Evolutionary conservation across 2,329 filamentous ascomycete genomes (phyloP), one percentile per base, ranked within the genome.

Genomic region (Aureobasidium mangrovei): DNA sequence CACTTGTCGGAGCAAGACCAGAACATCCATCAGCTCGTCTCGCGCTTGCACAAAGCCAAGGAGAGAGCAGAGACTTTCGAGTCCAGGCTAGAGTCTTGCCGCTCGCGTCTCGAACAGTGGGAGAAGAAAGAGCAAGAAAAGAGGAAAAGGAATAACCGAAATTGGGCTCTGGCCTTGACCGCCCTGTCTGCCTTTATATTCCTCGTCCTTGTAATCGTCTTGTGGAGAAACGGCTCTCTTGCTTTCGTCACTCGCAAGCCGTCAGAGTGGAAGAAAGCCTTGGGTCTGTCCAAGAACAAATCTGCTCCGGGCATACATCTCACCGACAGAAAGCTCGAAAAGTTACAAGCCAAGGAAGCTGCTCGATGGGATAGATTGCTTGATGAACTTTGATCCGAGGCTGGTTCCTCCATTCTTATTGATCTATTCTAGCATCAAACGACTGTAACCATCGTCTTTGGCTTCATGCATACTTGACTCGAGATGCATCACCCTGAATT

Each of bases 121-220:
- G 84, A 87, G 65, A 75, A 74, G 54, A 77, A 79, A 1, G 86
- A 90, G 67, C 74, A 82, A 62, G 85, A 83, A 76, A 80, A 86
- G 68, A 82, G 85, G 62, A 80, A 75, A 62, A 86, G 63, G 7
- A 59, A 62, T 43, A 63, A 63, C 12, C 40, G 38, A 29, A 40
- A 45, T 8, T 54, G 53, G 53, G 52, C 44, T 38, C 27, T 58
- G 1, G 33, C 28, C 9, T 51, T 51, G 31, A 35, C 36, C 6
- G 18, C 29, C 6, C 31, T 55, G 41, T 38, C 51, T 9, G 52
- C 32, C 2, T 38, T 56, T 12, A 10, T 51, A 7, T 4, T 56
- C 18, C 31, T 57, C 10, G 4, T 59, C 33, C 10, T 59, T 2
- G 32, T 41, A 8, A 28, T 54, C 33, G 36, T 44, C 4, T 7